phyloP scores from a whole-genome alignment of 345 rosid species.

The Euphorbia peplus region DNA sequence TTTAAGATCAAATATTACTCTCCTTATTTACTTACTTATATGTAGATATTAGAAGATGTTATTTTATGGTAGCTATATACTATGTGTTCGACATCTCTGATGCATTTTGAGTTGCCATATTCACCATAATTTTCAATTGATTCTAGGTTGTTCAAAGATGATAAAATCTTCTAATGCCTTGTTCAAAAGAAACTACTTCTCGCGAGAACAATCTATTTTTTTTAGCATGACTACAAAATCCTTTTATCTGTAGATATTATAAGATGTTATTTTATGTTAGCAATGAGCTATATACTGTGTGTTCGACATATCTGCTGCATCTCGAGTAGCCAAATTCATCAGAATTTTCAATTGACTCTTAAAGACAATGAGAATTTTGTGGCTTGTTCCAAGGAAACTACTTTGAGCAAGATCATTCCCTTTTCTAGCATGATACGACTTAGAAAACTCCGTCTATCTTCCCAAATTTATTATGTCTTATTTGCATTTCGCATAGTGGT shows the following conservation, averaged over 20 bases:
- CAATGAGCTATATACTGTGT: not conserved
- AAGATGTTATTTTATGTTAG: not conserved
- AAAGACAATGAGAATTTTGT: no score
- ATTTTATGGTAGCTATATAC: not conserved
- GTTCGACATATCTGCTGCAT: not conserved
- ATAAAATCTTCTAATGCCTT: no score
- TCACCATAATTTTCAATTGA: not conserved
- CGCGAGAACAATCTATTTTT: not conserved
- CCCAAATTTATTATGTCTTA: not conserved
- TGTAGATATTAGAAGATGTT: not conserved
- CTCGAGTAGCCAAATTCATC: not conserved
- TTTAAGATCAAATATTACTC: no score
- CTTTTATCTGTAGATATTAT: not conserved
- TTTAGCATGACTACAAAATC: not conserved
- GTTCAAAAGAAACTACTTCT: not conserved
- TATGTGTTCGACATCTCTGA: not conserved
- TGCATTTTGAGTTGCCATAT: not conserved
- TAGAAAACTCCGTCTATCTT: not conserved
- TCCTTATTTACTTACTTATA: not conserved
- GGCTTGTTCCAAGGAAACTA: not conserved
- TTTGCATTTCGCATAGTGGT: not conserved
- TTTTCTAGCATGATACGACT: conserved; percentile 5
- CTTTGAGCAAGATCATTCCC: not conserved
- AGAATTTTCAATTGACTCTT: not conserved
- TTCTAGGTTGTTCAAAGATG: not conserved